A percentile compares a stretch with the other conserved stretches of the same genome.
phyloP scores from a whole-genome alignment of 768 basidiomycete genomes.

The Crassisporium funariophilum region DNA sequence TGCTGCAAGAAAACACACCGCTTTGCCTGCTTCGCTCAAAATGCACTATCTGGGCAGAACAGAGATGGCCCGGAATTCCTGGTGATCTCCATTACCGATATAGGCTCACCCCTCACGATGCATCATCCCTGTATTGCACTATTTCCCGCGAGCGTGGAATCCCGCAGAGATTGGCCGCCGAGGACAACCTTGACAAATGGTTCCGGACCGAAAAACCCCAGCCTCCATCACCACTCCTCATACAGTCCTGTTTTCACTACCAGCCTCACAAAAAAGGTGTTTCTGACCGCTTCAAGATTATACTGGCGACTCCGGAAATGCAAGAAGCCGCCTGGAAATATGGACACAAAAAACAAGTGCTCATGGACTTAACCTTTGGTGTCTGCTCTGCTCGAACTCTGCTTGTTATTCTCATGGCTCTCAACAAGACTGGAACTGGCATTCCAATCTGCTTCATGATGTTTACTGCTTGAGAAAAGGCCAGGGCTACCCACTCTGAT shows the following conservation, averaged over 20 bases:
- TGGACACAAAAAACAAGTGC: conserved; percentile 22
- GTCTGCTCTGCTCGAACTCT: conserved; percentile 27
- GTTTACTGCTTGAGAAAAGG: conserved; percentile 20
- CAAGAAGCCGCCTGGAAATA: conserved; percentile 20
- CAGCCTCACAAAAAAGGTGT: conserved; percentile 13
- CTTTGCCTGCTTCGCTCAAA: conserved; percentile 19
- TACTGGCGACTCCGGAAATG: conserved; percentile 22
- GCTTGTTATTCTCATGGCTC: conserved; percentile 31
- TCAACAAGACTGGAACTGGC: conserved; percentile 29
- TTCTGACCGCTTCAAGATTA: conserved; percentile 20
- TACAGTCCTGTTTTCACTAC: conserved; percentile 24
- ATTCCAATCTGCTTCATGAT: conserved; percentile 31
- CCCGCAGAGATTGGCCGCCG: conserved; percentile 21
- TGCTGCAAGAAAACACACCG: conserved; percentile 19
- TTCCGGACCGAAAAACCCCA: conserved; percentile 16
- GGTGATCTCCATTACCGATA: conserved; percentile 20
- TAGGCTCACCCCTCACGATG: conserved; percentile 17
- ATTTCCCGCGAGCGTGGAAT: conserved; percentile 23
- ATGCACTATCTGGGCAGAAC: conserved; percentile 20
- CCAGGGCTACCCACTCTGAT: conserved; percentile 25
- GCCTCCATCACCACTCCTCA: conserved; percentile 19
- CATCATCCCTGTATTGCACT: conserved; percentile 24
- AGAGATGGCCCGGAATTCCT: conserved; percentile 14
- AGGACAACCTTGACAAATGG: conserved; percentile 29
- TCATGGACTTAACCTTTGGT: conserved; percentile 30